Evolutionary conservation across 2,329 filamentous ascomycete genomes (phyloP), one percentile per base, ranked within the genome.

Genomic region (Tolypocladium sp.): DNA sequence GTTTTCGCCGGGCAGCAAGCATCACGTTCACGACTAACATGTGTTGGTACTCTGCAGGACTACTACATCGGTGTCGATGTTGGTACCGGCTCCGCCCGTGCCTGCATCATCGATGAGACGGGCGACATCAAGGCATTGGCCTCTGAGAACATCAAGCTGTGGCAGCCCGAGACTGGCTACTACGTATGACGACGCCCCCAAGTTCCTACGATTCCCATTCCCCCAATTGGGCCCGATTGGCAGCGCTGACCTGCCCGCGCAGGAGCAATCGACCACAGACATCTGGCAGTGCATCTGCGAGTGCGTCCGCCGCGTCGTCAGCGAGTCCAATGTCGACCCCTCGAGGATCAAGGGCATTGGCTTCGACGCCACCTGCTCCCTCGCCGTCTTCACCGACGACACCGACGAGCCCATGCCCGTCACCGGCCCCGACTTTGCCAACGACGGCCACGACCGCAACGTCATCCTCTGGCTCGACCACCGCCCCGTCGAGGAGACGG

Each of bases 381-480:
- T 99, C 35, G 85, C 92, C 38, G 92, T 97, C 66, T 96, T 99
- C 76, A 83, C 87, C 58, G 80, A 90, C 69, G 91, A 96, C 67
- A 96, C 91, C 4, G 89, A 96, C 72, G 90, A 96, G 74, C 94
- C 94, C 2, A 81, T 97, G 55, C 82, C 89, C n/a, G 91, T 99
- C 27, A 96, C 92, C 2, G 91, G 90, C 0, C 92, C 92, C 3
- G 85, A 90, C 66, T 97, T 96, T 68, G 59, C 66, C 59, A 83
- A 89, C 66, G 87, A 89, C 65, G 87, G 85, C 58, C 89, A 92
- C 66, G 91, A 96, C 72, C 90, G 92, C 65, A 99, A 99, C 71
- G 90, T 99, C 67, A 92, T 99, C 60, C 81, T 99, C 30, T 99
- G 94, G 94, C 88, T 99, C 59, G 94, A 99, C 74, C 94, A 99